These are phyloP conservation scores for Nakaseomyces nivariensis DNA, from an alignment of 1,139 yeast species.

Conservation along the genomic window DNA sequence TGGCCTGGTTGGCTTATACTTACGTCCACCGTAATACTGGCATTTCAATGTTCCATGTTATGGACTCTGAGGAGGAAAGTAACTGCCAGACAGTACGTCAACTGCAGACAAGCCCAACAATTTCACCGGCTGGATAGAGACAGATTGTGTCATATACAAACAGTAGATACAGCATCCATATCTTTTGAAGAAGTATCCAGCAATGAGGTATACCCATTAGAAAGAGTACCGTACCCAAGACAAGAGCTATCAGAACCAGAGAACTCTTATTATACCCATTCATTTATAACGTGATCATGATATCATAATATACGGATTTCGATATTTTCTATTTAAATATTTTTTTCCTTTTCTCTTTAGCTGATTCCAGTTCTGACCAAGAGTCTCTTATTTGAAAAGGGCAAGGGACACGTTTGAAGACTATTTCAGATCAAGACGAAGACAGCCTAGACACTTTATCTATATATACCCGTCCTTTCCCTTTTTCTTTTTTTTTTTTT, in stretches of 20 bases:
- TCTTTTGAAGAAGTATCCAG: constrained; percentile 13
- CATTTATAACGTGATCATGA: neutral
- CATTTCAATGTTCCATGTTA: constrained; percentile 16
- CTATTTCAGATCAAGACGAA: too few relatives aligned
- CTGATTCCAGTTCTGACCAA: too few relatives aligned
- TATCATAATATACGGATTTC: too few relatives aligned
- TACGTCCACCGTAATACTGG: constrained; percentile 46
- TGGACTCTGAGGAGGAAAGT: constrained; percentile 40
- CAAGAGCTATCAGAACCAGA: constrained; percentile 6
- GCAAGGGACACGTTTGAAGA: too few relatives aligned
- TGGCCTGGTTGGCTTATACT: constrained; percentile 66
- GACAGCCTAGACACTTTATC: too few relatives aligned
- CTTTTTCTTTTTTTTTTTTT: neutral
- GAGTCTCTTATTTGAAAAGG: too few relatives aligned
- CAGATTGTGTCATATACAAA: neutral
- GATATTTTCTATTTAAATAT: neutral
- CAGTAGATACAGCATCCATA: neutral
- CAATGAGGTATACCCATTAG: constrained; percentile 3
- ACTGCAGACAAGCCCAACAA: constrained; percentile 4
- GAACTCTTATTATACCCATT: constrained; percentile 4
- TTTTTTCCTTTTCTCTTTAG: neutral
- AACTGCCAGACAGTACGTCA: constrained; percentile 34
- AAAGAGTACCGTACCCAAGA: neutral
- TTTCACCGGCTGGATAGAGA: neutral
- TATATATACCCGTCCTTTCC: too few relatives aligned